Base-by-base conservation (phyloP, 1,284 basidiomycete genomes). In the Agroathelia rolfsii region DNA sequence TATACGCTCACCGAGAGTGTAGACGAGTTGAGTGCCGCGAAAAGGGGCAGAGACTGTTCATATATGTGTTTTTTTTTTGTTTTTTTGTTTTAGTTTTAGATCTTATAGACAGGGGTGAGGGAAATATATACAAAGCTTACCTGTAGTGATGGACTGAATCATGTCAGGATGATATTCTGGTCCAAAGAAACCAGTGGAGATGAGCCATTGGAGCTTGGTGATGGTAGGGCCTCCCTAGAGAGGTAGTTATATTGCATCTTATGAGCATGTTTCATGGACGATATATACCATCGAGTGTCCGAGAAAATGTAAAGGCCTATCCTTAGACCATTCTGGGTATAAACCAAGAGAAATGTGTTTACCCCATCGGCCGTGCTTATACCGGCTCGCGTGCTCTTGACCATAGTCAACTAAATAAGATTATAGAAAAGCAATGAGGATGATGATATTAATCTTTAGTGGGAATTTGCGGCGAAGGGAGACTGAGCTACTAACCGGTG, bases 21-120 rank as follows among this genome's bases (percentile, higher is more conserved):
- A 71, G 1, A 68, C 65, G 4, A 61, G 37, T 39, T 66, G 66
- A 0, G 65, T 68, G 5, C 69, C 68, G 28, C 67, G 50, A 40
- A 70, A 69, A 1, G 67, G 66, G 1, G 65, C 38, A 10, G 64
- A 67, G 4, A 72, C 65, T 66, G 40, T n/a, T n/a, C n/a, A n/a
- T n/a, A n/a, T n/a, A n/a, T n/a, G n/a, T n/a, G n/a, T n/a, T n/a
- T n/a, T n/a, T n/a, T n/a, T n/a, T n/a, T n/a, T n/a, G n/a, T n/a
- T n/a, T n/a, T n/a, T n/a, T n/a, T n/a, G n/a, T n/a, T n/a, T n/a
- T 5, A 24, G 28, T 13, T n/a, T 29, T 39, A 25, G n/a, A 28
- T 30, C 28, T 34, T 15, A 9, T 18, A 37, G 21, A 28, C 28
- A 10, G 24, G 16, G 15, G 27, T 15, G 14, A 10, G 15, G 34